Conservation (phyloP, 768 basidiomycete species). For the Tylopilus subfusipes region DNA sequence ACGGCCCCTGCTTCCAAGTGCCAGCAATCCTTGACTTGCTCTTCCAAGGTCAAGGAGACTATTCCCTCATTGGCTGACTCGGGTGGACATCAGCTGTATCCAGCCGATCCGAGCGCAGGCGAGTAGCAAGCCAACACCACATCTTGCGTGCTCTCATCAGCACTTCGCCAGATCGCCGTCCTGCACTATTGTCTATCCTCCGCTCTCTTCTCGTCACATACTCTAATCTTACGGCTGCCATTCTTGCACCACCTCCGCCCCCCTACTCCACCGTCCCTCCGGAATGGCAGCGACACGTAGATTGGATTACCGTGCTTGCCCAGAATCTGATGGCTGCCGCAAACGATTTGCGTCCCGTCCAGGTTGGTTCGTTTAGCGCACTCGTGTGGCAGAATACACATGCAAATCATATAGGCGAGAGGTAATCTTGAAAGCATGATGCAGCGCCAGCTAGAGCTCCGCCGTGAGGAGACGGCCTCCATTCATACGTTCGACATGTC, state of each 20-base stretch:
- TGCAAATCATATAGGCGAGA: conserved; percentile 54
- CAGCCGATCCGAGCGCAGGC: conserved; percentile 68
- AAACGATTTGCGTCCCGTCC: conserved; percentile 85
- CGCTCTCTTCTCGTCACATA: conserved; percentile 79
- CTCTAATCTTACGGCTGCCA: conserved; percentile 65
- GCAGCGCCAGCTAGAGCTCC: conserved; percentile 69
- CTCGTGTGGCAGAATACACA: background rate
- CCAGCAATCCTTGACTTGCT: conserved; percentile 16
- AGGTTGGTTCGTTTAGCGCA: conserved; percentile 44
- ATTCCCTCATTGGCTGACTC: conserved; percentile 78
- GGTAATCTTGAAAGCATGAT: conserved; percentile 81
- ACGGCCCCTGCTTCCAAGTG: conserved; percentile 31
- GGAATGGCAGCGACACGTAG: conserved; percentile 71
- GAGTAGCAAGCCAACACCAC: conserved; percentile 14
- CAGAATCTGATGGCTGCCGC: conserved; percentile 89
- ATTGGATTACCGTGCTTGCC: conserved; percentile 77
- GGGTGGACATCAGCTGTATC: conserved; percentile 80
- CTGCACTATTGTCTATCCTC: conserved; percentile 66
- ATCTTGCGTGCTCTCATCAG: conserved; percentile 4
- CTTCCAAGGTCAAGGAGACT: conserved; percentile 68
- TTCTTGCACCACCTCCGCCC: conserved; percentile 63
- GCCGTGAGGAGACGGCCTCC: conserved; percentile 64
- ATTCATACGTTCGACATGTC: conserved; percentile 59
- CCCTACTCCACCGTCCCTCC: conserved; percentile 43
- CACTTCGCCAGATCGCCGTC: conserved; percentile 61